Conservation (phyloP, 176 grass and related monocot genomes). For the Oryza meyeriana region DNA sequence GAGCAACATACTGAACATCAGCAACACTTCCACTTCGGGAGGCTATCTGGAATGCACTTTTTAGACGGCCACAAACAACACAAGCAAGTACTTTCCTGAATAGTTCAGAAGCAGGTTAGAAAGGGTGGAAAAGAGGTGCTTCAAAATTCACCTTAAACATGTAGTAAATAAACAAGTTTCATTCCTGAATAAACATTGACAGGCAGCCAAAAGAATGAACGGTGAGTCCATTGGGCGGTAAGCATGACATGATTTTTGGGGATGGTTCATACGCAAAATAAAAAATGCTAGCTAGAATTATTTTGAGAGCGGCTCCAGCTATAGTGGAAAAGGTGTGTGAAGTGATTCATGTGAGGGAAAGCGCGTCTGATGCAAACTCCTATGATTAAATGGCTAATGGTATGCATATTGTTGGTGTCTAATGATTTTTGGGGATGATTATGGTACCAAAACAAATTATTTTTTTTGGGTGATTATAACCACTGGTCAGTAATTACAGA, state of each 20-base stretch:
- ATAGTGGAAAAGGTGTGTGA: neutral
- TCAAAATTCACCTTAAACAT: neutral
- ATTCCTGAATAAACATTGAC: neutral
- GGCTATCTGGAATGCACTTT: conserved; percentile 96
- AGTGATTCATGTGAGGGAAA: neutral
- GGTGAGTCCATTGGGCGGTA: neutral
- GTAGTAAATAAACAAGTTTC: conserved; percentile 6
- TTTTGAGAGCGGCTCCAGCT: neutral
- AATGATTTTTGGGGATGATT: neutral
- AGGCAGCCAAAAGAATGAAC: neutral
- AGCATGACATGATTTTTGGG: neutral
- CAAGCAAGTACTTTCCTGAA: conserved; percentile 96
- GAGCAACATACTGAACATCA: conserved; percentile 97
- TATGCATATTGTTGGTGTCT: neutral
- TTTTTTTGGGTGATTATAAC: neutral
- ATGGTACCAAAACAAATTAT: neutral
- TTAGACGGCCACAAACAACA: conserved; percentile 83
- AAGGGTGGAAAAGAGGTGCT: conserved; percentile 15
- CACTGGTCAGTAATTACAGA: neutral
- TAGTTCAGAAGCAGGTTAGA: conserved; percentile 29
- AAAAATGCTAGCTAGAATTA: neutral
- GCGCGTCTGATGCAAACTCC: neutral
- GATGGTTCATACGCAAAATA: neutral
- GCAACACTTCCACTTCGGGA: conserved; percentile 93
- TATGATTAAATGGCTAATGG: neutral